phyloP scores from a whole-genome alignment of 1,139 yeast genomes.

The Debaryomyces psychrophilus region DNA sequence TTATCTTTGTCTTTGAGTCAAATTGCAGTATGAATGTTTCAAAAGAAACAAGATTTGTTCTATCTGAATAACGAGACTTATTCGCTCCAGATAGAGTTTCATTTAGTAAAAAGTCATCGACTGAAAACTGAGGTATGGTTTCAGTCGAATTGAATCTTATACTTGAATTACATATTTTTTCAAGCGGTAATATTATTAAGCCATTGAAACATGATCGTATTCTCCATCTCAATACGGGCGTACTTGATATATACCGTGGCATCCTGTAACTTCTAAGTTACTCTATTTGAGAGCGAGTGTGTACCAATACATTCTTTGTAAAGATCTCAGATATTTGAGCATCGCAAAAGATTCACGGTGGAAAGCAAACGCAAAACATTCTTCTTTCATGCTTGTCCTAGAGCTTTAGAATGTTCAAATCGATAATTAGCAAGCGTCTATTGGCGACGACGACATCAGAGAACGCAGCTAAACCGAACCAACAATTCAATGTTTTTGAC shows the following conservation, averaged over 20 bases:
- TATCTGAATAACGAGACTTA: not conserved
- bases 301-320: not conserved
- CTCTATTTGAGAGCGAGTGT: not conserved
- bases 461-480: slow-evolving; percentile 21
- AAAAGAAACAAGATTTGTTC: not conserved
- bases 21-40: not conserved
- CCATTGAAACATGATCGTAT: not conserved
- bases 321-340: slow-evolving; percentile 3
- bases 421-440: slow-evolving; percentile 13
- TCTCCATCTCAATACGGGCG: not conserved
- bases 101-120: slow-evolving; percentile 5
- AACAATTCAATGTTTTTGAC: slow-evolving; percentile 65
- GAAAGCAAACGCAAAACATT: not conserved
- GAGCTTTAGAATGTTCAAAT: slow-evolving; percentile 5
- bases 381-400: not conserved
- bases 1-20: not conserved
- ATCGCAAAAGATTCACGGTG: slow-evolving; percentile 2
- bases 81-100: not conserved
- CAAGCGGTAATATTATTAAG: not conserved
- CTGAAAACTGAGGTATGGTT: not conserved
- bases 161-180: not conserved
- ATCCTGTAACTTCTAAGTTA: not conserved
- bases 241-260: slow-evolving; percentile 1
- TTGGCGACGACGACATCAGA: slow-evolving; percentile 31
- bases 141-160: not conserved